A percentile compares a stretch with the other conserved stretches of the same genome.
Conservation (phyloP, 1,284 basidiomycete genomes). For the Cutaneotrichosporon dermatis region DNA sequence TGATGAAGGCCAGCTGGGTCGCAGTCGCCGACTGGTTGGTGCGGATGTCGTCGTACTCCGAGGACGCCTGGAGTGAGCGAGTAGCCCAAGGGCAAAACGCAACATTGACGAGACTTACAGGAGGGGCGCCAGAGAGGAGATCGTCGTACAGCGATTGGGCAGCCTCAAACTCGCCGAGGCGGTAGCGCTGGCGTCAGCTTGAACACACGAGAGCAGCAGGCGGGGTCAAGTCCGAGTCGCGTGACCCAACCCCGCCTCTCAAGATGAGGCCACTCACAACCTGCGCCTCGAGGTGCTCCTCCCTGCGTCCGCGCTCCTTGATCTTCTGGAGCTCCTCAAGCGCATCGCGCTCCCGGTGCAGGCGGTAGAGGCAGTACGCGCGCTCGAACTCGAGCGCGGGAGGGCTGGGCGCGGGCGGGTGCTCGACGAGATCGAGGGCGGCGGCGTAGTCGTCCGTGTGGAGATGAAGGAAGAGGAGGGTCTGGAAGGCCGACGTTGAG, state of each 20-base stretch:
- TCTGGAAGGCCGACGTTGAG: slow-evolving; percentile 67
- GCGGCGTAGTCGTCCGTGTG: slow-evolving; percentile 66
- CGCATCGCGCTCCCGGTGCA: slow-evolving; percentile 68
- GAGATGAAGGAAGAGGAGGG: slow-evolving; percentile 73
- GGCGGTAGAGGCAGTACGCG: slow-evolving; percentile 74
- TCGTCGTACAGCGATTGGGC: slow-evolving; percentile 72
- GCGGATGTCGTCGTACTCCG: slow-evolving; percentile 77
- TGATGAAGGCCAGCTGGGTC: slow-evolving; percentile 73
- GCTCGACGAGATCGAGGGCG: slow-evolving; percentile 48
- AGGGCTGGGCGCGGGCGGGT: slow-evolving; percentile 19
- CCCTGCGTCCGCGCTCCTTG: slow-evolving; percentile 58
- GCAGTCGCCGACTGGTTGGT: slow-evolving; percentile 75
- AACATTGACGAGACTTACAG: background rate
- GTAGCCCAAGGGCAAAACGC: no score
- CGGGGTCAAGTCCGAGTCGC: no score
- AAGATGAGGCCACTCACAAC: slow-evolving; percentile 55
- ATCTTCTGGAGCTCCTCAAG: slow-evolving; percentile 55
- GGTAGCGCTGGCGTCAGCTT: slow-evolving; percentile 58
- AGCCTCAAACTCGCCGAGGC: slow-evolving; percentile 65
- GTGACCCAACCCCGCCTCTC: no score
- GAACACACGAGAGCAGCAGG: no score
- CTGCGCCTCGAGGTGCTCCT: slow-evolving; percentile 75
- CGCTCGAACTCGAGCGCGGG: slow-evolving; percentile 59
- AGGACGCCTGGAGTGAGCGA: slow-evolving; percentile 58
- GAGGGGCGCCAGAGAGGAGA: slow-evolving; percentile 52